Percentiles rank a stretch among this genome's conserved stretches.
Conservation (phyloP, 441 rosid species). For the Biscutella laevigata region DNA sequence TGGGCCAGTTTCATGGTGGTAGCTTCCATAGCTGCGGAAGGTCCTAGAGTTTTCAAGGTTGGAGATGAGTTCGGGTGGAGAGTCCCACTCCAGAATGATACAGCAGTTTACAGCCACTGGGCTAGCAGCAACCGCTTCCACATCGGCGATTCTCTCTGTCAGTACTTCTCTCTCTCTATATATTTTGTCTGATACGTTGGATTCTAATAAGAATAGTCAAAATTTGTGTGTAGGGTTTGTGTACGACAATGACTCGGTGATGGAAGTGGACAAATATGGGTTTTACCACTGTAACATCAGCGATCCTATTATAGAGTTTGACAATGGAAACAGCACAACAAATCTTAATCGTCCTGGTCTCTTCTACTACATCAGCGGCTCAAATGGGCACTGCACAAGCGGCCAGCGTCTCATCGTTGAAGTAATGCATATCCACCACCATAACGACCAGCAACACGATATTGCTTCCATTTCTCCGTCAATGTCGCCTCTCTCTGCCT, state of each 20-base stretch:
- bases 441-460: background rate
- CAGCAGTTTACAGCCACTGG: constrained; percentile 53
- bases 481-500: constrained; percentile 16
- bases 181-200: too few relatives aligned
- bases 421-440: constrained; percentile 61
- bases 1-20: constrained; percentile 3
- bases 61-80: constrained; percentile 72
- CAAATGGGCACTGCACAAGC: constrained; percentile 43
- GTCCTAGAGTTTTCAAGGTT: constrained; percentile 46
- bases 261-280: constrained; percentile 73
- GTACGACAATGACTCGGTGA: constrained; percentile 71
- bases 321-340: constrained; percentile 57
- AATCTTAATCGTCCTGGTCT: constrained; percentile 61
- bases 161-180: too few relatives aligned
- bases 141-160: constrained; percentile 68
- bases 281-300: constrained; percentile 68
- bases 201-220: background rate
- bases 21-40: constrained; percentile 21
- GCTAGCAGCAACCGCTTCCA: constrained; percentile 58
- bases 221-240: constrained; percentile 44
- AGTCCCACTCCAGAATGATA: constrained; percentile 37
- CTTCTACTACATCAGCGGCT: constrained; percentile 73
- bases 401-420: constrained; percentile 68
- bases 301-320: constrained; percentile 36
- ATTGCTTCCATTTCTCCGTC: constrained; percentile 34